Percentiles rank a stretch among this genome's conserved stretches.
Evolutionary conservation across 2,329 filamentous ascomycete species (phyloP).

Genomic region (Teratosphaeria destructans): DNA sequence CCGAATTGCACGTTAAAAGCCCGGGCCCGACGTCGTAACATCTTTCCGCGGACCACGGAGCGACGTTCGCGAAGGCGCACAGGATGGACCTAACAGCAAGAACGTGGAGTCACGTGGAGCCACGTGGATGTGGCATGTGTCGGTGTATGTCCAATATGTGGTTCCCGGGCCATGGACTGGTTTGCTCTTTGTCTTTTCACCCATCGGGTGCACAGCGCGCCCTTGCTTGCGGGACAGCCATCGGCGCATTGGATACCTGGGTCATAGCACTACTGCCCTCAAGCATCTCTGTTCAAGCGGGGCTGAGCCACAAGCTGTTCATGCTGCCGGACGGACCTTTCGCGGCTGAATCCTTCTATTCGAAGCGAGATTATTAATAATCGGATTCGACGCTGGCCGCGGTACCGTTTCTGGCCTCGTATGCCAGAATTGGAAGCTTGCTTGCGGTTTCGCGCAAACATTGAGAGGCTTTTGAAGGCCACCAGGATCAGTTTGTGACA

Average conservation of each 20-base stretch:
- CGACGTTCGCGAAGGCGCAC: neutral
- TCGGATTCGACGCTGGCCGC: neutral
- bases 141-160: no score
- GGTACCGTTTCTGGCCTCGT: neutral
- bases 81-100: neutral
- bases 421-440: neutral
- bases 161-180: neutral
- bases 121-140: neutral
- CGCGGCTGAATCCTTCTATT: no score
- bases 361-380: no score
- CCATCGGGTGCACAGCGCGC: neutral
- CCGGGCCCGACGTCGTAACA: neutral
- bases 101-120: neutral
- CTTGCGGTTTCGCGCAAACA: neutral
- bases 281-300: neutral
- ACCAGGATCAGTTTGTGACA: neutral
- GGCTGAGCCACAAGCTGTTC: no score
- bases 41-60: neutral
- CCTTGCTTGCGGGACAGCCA: neutral
- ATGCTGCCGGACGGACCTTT: no score
- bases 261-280: neutral
- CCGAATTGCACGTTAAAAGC: neutral
- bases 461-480: neutral
- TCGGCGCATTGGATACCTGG: neutral
- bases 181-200: neutral